phyloP scores from a whole-genome alignment of 352 stramenopile species.

The Elongisporangium senticosum region DNA sequence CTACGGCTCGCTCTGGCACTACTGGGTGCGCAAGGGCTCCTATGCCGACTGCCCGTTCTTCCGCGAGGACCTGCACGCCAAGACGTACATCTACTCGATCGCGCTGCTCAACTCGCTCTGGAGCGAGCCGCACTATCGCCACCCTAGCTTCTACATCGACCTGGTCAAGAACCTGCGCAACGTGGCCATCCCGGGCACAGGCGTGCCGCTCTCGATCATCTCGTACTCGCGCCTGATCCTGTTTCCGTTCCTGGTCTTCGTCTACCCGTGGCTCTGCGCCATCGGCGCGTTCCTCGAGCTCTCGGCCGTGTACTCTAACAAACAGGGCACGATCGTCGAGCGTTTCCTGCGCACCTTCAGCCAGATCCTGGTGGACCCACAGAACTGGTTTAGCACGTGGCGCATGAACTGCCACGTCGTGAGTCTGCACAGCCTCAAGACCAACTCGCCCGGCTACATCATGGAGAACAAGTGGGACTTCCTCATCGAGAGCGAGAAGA shows the following conservation, averaged over 20 bases:
- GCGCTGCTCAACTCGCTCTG: slow-evolving; percentile 93
- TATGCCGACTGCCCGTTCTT: slow-evolving; percentile 83
- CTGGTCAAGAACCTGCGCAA: slow-evolving; percentile 96
- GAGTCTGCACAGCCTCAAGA: slow-evolving; percentile 92
- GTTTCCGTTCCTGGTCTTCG: slow-evolving; percentile 83
- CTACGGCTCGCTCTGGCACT: slow-evolving; percentile 74
- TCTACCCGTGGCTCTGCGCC: slow-evolving; percentile 85
- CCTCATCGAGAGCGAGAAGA: slow-evolving; percentile 87
- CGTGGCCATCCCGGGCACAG: slow-evolving; percentile 96
- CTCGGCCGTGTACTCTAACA: slow-evolving; percentile 49
- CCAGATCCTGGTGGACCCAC: slow-evolving; percentile 76
- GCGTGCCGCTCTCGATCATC: slow-evolving; percentile 89
- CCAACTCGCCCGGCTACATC: slow-evolving; percentile 87
- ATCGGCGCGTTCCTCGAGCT: slow-evolving; percentile 79
- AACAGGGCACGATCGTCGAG: slow-evolving; percentile 71
- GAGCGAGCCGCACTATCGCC: slow-evolving; percentile 95
- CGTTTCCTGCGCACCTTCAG: slow-evolving; percentile 88
- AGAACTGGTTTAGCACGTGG: slow-evolving; percentile 99
- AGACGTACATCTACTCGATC: slow-evolving; percentile 94
- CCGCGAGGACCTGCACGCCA: slow-evolving; percentile 66
- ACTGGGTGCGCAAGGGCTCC: slow-evolving; percentile 67
- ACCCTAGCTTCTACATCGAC: slow-evolving; percentile 92
- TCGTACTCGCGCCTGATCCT: slow-evolving; percentile 79
- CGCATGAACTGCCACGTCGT: slow-evolving; percentile 94
- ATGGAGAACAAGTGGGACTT: slow-evolving; percentile 99